These are phyloP conservation scores for Paracorniculantispora psalliotae DNA, from an alignment of 2,329 filamentous ascomycete genomes.

Conservation along the genomic window DNA sequence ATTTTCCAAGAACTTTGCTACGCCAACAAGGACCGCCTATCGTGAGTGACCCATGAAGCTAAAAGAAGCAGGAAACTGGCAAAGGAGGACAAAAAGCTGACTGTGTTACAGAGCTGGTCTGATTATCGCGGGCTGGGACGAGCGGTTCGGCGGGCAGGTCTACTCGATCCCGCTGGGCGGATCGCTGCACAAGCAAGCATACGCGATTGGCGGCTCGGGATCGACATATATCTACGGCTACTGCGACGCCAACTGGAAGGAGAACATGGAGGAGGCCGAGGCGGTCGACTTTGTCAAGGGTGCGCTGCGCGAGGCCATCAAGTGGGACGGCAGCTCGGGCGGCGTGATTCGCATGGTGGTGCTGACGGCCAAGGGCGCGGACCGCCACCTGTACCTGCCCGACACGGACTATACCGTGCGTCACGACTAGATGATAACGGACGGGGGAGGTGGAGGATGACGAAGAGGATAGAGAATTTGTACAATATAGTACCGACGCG, in stretches of 20 bases:
- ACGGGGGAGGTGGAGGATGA: background rate
- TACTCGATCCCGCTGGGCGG: conserved; percentile 96
- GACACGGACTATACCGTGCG: conserved; percentile 78
- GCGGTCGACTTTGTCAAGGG: conserved; percentile 91
- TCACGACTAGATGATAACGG: conserved; percentile 50
- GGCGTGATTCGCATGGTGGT: conserved; percentile 98
- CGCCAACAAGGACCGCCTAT: conserved; percentile 89
- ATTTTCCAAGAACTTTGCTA: conserved; percentile 99
- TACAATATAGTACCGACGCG: conserved; percentile 22
- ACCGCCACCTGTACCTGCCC: conserved; percentile 91
- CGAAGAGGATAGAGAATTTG: conserved; percentile 18
- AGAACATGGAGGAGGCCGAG: conserved; percentile 88
- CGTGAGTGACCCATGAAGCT: too few relatives aligned
- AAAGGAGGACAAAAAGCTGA: too few relatives aligned
- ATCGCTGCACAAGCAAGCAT: conserved; percentile 94
- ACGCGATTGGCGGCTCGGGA: conserved; percentile 91
- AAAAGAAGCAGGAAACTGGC: too few relatives aligned
- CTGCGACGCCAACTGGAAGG: conserved; percentile 93
- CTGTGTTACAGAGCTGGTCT: conserved; percentile 83
- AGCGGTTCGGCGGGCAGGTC: conserved; percentile 90
- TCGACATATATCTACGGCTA: conserved; percentile 99
- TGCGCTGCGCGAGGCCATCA: conserved; percentile 88
- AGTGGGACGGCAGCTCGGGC: conserved; percentile 98
- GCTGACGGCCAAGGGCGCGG: conserved; percentile 80
- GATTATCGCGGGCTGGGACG: conserved; percentile 98